Evolutionary conservation across 1,284 basidiomycete genomes (phyloP).

Genomic region (Cutaneotrichosporon spelunceum): DNA sequence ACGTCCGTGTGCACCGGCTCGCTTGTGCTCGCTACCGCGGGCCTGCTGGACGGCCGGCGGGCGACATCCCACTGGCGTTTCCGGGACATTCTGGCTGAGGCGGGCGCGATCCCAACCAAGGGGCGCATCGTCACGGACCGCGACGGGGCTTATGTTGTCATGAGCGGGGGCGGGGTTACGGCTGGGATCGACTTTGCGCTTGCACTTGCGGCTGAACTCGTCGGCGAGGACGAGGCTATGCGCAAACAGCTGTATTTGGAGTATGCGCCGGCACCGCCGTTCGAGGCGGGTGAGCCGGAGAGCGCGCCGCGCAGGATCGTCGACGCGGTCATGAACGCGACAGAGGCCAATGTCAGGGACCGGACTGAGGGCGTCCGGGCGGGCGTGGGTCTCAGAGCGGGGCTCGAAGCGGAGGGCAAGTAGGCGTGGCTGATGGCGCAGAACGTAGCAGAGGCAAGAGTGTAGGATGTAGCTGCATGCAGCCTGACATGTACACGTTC

Average conservation of each 20-base stretch:
- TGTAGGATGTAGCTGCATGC: too few relatives aligned
- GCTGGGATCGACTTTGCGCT: conserved; percentile 25
- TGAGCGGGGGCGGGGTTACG: conserved; percentile 19
- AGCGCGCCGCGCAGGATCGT: conserved; percentile 10
- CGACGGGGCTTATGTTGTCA: not conserved
- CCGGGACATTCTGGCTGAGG: not conserved
- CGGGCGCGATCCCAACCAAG: conserved; percentile 9
- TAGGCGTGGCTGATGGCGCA: not conserved
- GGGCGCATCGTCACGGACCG: conserved; percentile 17
- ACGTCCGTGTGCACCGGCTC: conserved; percentile 19
- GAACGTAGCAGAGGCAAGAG: too few relatives aligned
- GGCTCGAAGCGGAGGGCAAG: not conserved
- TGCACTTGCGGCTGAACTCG: conserved; percentile 15
- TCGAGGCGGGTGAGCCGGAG: conserved; percentile 7
- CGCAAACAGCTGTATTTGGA: conserved; percentile 13
- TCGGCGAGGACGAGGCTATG: conserved; percentile 8
- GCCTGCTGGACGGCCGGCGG: conserved; percentile 11
- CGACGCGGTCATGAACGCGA: not conserved
- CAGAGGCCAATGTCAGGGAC: not conserved
- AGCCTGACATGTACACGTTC: too few relatives aligned
- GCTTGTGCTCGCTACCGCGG: conserved; percentile 16
- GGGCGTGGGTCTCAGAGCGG: not conserved
- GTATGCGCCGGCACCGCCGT: conserved; percentile 20
- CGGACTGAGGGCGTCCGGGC: not conserved
- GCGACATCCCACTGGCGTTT: conserved; percentile 17